Conservation (phyloP, 371 early-diverging fungal genomes). For the Mucor velutinosus region DNA sequence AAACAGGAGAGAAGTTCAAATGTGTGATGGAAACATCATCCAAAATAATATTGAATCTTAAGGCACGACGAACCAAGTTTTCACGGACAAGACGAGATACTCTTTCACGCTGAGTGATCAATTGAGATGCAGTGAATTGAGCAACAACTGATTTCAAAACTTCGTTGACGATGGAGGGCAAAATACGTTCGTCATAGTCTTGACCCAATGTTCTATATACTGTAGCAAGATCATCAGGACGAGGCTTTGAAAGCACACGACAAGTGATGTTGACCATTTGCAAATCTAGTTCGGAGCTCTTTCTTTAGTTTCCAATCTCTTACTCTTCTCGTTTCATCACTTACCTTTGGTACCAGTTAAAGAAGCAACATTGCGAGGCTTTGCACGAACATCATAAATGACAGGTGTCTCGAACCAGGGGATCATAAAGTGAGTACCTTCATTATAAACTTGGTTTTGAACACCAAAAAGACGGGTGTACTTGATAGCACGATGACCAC, state of each 20-base stretch:
- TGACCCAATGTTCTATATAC: conserved; percentile 92
- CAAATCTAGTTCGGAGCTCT: conserved; percentile 67
- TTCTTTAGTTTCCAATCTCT: not conserved
- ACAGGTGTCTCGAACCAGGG: conserved; percentile 97
- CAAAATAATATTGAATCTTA: conserved; percentile 88
- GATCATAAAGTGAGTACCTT: conserved; percentile 97
- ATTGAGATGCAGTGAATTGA: conserved; percentile 98
- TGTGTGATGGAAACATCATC: conserved; percentile 98
- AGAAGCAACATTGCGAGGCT: conserved; percentile 97
- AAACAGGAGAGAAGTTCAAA: conserved; percentile 94
- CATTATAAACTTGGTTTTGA: conserved; percentile 78
- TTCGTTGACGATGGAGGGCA: conserved; percentile 99
- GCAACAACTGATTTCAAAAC: conserved; percentile 97
- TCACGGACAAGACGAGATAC: conserved; percentile 91
- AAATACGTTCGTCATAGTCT: conserved; percentile 96
- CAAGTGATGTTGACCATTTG: conserved; percentile 99
- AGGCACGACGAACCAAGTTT: conserved; percentile 84
- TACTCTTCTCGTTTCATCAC: not conserved
- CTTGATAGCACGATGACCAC: conserved; percentile 97
- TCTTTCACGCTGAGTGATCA: conserved; percentile 97
- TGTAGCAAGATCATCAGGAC: conserved; percentile 73
- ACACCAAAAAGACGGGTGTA: conserved; percentile 97
- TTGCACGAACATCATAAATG: conserved; percentile 96
- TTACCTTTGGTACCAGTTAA: conserved; percentile 97
- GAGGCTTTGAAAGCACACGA: conserved; percentile 94